Conservation (phyloP, 176 grass and related monocot species). For the Secale cereale region DNA sequence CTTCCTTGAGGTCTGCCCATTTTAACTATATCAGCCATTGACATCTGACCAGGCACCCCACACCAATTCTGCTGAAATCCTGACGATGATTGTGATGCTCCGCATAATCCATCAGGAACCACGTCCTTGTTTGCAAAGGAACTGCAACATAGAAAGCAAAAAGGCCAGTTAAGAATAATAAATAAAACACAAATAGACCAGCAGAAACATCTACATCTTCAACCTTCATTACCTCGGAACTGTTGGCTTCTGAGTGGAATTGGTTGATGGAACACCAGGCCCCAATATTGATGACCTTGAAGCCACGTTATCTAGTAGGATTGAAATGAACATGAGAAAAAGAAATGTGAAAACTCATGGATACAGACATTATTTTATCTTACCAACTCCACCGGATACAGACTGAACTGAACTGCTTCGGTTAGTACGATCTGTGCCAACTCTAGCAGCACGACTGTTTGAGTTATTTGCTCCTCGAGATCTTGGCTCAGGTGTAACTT, state of each 20-base stretch:
- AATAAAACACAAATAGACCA: conserved; percentile 7
- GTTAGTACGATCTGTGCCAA: conserved; percentile 45
- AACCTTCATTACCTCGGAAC: conserved; percentile 50
- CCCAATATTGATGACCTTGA: conserved; percentile 67
- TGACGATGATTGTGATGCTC: conserved; percentile 44
- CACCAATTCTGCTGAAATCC: conserved; percentile 66
- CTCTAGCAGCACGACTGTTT: conserved; percentile 53
- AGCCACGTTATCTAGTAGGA: conserved; percentile 40
- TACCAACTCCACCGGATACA: conserved; percentile 48
- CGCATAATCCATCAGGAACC: conserved; percentile 48
- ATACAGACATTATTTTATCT: conserved; percentile 6
- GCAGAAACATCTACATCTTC: background rate
- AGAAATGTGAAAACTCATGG: conserved; percentile 26
- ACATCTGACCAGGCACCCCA: conserved; percentile 79
- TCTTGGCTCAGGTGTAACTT: conserved; percentile 58
- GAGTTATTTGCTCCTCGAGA: conserved; percentile 70
- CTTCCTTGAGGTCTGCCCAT: conserved; percentile 75
- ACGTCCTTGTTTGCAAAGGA: conserved; percentile 40
- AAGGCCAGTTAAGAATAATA: conserved; percentile 16
- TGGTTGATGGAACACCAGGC: conserved; percentile 39
- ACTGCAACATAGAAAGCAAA: conserved; percentile 32
- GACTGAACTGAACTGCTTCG: conserved; percentile 54
- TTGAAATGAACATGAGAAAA: conserved; percentile 27
- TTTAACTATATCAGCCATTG: conserved; percentile 97
- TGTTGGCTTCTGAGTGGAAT: conserved; percentile 43